Percentiles rank a stretch among this genome's conserved stretches.
phyloP scores from a whole-genome alignment of 1,284 basidiomycete species.

The Ceratobasidium sp. region DNA sequence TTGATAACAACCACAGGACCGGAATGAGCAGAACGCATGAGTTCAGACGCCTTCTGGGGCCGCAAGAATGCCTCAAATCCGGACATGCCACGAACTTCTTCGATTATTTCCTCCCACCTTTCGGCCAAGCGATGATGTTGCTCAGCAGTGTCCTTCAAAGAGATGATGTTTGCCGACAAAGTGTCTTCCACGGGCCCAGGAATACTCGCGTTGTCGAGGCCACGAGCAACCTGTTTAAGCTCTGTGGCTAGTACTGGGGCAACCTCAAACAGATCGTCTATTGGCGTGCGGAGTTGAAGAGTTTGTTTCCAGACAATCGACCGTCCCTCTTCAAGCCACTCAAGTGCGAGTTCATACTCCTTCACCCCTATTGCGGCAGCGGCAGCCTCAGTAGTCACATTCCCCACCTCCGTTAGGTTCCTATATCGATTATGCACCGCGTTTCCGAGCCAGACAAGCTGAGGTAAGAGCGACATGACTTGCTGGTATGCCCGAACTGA shows the following conservation, averaged over 20 bases:
- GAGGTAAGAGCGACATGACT: constrained; percentile 19
- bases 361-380: background rate
- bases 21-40: background rate
- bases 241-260: background rate
- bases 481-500: background rate
- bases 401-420: background rate
- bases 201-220: background rate
- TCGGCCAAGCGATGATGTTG: constrained; percentile 14
- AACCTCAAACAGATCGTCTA: background rate
- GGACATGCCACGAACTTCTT: background rate
- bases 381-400: background rate
- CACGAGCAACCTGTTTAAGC: constrained; percentile 7
- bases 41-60: background rate
- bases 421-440: constrained; percentile 7
- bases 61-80: background rate
- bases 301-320: constrained; percentile 20
- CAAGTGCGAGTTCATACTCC: background rate
- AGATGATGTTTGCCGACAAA: background rate
- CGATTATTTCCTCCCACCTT: constrained; percentile 5
- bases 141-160: background rate
- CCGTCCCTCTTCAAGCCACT: constrained; percentile 20
- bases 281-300: constrained; percentile 13
- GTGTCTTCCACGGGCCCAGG: no score
- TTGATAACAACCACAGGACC: constrained; percentile 2
- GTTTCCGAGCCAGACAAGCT: constrained; percentile 12